Evolutionary conservation across 352 stramenopile species (phyloP), one percentile per base, ranked within the genome.

Genomic region (Phytophthora palmivora): DNA sequence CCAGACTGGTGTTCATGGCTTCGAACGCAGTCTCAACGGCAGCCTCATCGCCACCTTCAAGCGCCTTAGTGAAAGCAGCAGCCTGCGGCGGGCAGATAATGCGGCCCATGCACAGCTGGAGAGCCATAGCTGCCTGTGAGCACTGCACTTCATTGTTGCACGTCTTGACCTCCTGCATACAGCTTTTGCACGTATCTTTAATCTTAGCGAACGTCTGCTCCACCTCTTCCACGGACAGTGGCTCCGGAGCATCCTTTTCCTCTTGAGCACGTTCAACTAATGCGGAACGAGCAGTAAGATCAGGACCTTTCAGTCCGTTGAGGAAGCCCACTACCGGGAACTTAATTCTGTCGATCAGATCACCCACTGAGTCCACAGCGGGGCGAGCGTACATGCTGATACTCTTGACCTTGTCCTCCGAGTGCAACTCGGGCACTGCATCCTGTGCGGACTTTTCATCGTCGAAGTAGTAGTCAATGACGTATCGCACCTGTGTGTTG

Each of bases 391-490:
- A 92, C 84, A 96, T 94, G 34, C 83, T 91, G 59, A 96, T 95
- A 46, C 81, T 93, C 76, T 94, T 93, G 68, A 96, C 85, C 65
- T 87, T 95, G 50, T 78, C 69, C 11, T 77, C 67, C 26, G 88
- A 93, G 70, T 96, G 85, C n/a, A 97, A 66, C 59, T 92, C 85
- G 3, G 88, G 87, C 34, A 95, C 82, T 54, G 88, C 50, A 67
- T 96, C 87, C 51, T 94, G 65, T 6, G 50, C 77, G 2, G 80
- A 72, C 64, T 94, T 95, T 4, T 93, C 70, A 60, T 96, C 89
- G 68, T 97, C 88, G 58, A 95, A 96, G 79, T 99, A 99, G 77
- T 99, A 99, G 86, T 99, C 97, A 70, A 99, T 98, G 22, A 99
- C 96, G 71, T 99, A 99, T 53, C 97, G 91, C 36, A 98, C 91